Base-by-base conservation (phyloP, 1,139 yeast genomes). In the Yamadazyma conglobata region DNA sequence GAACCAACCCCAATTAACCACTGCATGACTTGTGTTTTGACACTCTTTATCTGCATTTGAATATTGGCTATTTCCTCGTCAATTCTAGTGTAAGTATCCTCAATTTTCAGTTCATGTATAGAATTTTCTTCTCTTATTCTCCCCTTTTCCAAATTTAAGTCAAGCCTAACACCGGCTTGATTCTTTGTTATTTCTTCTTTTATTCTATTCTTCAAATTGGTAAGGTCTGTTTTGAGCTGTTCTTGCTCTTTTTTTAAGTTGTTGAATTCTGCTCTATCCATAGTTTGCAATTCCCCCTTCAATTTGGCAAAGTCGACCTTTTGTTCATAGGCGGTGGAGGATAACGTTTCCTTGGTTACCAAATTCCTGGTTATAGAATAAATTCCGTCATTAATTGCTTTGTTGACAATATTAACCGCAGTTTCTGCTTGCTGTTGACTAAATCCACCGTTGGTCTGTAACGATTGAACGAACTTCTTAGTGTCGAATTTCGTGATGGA, bases 1-100 rank as follows among this genome's bases (percentile, higher is more conserved):
- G 97, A 88, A 50, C 95, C 85, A 15, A 91, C 96, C 69, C 97
- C 97, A 48, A 91, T 87, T 44, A 91, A 72, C 97, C 97, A 91
- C 58, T 91, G 98, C 79, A 87, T 78, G 30, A 91, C 96, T 55
- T 91, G 96, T 2, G 96, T 86, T 60, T 91, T 89, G 21, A 91
- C 95, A 25, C 86, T 79, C 50, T 89, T 95, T 42, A 91, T 88
- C 57, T 89, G 96, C 70, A 89, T 85, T 56, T 85, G 89, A 76
- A 91, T 86, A 53, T 91, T 89, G 28, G 93, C 84, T 22, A 91
- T 83, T 50, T 91, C 98, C 56, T 91, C 95, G 53, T 91, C 97
- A 37, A 91, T 89, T 44, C 96, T 70, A 4, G 96, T 87, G 48
- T 88, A 93, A 1, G 96, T 88, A 50, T 91, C 98, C 52, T 88